Percentiles rank a stretch among this genome's conserved stretches.
Conservation (phyloP, 2,329 filamentous ascomycete genomes). For the Nakataea oryzae region DNA sequence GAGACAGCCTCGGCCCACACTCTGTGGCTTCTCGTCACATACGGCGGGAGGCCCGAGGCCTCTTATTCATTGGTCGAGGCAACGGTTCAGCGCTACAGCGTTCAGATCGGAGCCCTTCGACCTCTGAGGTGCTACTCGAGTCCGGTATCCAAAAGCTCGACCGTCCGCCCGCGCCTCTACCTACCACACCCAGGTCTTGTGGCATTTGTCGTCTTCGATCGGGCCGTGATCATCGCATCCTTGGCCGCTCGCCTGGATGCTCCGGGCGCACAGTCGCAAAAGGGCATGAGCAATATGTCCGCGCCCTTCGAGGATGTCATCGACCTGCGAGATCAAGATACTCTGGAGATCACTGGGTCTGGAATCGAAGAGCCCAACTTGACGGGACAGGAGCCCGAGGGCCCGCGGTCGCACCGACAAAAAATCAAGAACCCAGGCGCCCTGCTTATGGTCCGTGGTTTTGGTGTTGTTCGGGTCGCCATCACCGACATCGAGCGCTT, state of each 20-base stretch:
- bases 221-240: slow-evolving; percentile 68
- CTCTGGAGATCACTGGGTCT: slow-evolving; percentile 53
- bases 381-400: slow-evolving; percentile 27
- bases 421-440: slow-evolving; percentile 51
- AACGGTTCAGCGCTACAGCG: slow-evolving; percentile 41
- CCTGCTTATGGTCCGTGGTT: slow-evolving; percentile 52
- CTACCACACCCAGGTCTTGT: slow-evolving; percentile 71
- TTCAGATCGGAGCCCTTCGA: slow-evolving; percentile 55
- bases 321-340: slow-evolving; percentile 59
- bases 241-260: slow-evolving; percentile 57
- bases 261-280: slow-evolving; percentile 65
- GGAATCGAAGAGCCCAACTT: slow-evolving; percentile 49
- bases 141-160: slow-evolving; percentile 31
- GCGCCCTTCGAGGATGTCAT: slow-evolving; percentile 78
- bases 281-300: slow-evolving; percentile 48
- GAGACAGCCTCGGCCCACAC: slow-evolving; percentile 44
- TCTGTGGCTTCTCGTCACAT: slow-evolving; percentile 50
- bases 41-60: slow-evolving; percentile 39
- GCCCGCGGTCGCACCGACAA: slow-evolving; percentile 36
- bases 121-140: slow-evolving; percentile 55
- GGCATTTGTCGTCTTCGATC: slow-evolving; percentile 72
- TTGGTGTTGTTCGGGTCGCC: slow-evolving; percentile 49
- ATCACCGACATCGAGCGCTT: slow-evolving; percentile 50
- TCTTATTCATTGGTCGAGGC: slow-evolving; percentile 71
- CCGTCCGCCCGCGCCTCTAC: slow-evolving; percentile 53